Evolutionary conservation across 305 asterid genomes (phyloP).

Genomic region (Fraxinus latifolia): DNA sequence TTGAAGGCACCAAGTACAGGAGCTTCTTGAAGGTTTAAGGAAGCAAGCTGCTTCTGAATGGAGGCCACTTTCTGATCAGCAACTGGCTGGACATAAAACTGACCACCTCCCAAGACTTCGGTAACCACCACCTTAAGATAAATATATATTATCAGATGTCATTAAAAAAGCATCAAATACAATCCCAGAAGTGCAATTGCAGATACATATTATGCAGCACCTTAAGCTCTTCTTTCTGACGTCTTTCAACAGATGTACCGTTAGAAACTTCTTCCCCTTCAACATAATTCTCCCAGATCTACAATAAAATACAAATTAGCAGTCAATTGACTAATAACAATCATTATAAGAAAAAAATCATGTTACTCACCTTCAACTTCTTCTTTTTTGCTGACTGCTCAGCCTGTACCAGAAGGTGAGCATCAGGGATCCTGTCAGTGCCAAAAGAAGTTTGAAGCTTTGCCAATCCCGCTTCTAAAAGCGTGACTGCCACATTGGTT

Average conservation of each 20-base stretch:
- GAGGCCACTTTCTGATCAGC: slow-evolving; percentile 82
- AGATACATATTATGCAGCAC: slow-evolving; percentile 30
- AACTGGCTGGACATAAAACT: slow-evolving; percentile 78
- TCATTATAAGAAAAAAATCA: background rate
- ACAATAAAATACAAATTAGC: slow-evolving; percentile 20
- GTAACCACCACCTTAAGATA: slow-evolving; percentile 69
- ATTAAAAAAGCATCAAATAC: background rate
- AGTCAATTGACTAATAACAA: background rate
- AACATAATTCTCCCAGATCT: slow-evolving; percentile 88
- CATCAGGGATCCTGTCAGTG: slow-evolving; percentile 74
- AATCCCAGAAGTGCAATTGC: background rate
- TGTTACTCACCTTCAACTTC: slow-evolving; percentile 69
- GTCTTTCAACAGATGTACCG: slow-evolving; percentile 59
- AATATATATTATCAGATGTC: background rate
- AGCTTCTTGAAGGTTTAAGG: slow-evolving; percentile 73
- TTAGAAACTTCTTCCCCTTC: slow-evolving; percentile 86
- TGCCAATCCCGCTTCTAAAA: slow-evolving; percentile 95
- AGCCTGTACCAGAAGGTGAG: slow-evolving; percentile 83
- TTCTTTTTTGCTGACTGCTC: slow-evolving; percentile 88
- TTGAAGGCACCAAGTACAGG: slow-evolving; percentile 81
- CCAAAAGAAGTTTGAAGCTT: slow-evolving; percentile 82
- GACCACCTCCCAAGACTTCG: slow-evolving; percentile 89
- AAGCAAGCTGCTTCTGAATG: slow-evolving; percentile 78
- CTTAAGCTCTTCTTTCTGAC: slow-evolving; percentile 89
- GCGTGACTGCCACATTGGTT: slow-evolving; percentile 65